These are phyloP conservation scores for Debaryomyces tyrocola DNA, from an alignment of 805 yeast genomes.

Conservation along the genomic window DNA sequence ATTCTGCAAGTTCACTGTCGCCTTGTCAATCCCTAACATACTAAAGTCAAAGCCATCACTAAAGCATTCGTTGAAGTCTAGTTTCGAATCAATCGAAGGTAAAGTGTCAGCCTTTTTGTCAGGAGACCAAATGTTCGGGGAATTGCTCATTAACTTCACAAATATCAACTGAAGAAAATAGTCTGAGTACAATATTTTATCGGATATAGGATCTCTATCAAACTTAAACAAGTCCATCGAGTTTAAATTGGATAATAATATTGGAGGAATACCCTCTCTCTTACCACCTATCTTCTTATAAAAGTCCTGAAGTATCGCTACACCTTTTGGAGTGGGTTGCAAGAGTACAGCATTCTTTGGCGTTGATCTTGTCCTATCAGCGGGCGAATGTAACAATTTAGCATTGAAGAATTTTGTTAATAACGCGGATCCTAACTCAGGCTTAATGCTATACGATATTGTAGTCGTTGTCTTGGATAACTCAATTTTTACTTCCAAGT, in stretches of 20 bases:
- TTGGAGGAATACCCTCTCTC: slow-evolving; percentile 35
- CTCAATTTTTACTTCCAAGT: slow-evolving; percentile 48
- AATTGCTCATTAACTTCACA: slow-evolving; percentile 57
- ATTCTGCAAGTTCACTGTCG: not conserved
- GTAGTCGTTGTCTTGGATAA: slow-evolving; percentile 51
- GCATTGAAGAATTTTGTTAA: slow-evolving; percentile 57
- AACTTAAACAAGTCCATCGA: slow-evolving; percentile 69
- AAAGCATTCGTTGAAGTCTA: slow-evolving; percentile 20
- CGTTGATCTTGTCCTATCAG: slow-evolving; percentile 60
- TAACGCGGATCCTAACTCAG: slow-evolving; percentile 48
- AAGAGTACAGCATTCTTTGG: slow-evolving; percentile 45
- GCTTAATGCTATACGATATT: slow-evolving; percentile 54
- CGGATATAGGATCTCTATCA: slow-evolving; percentile 61
- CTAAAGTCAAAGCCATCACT: slow-evolving; percentile 7
- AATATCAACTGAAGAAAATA: slow-evolving; percentile 68
- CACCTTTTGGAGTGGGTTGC: slow-evolving; percentile 93
- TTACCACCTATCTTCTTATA: slow-evolving; percentile 56
- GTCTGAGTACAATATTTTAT: slow-evolving; percentile 59
- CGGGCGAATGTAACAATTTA: slow-evolving; percentile 70
- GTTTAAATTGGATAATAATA: slow-evolving; percentile 60
- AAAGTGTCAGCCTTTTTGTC: slow-evolving; percentile 49
- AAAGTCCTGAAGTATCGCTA: slow-evolving; percentile 63
- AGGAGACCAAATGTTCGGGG: slow-evolving; percentile 72
- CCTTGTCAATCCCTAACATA: not conserved
- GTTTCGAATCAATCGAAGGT: slow-evolving; percentile 33